phyloP scores from a whole-genome alignment of 1,139 yeast species.

The Diutina siamensis region DNA sequence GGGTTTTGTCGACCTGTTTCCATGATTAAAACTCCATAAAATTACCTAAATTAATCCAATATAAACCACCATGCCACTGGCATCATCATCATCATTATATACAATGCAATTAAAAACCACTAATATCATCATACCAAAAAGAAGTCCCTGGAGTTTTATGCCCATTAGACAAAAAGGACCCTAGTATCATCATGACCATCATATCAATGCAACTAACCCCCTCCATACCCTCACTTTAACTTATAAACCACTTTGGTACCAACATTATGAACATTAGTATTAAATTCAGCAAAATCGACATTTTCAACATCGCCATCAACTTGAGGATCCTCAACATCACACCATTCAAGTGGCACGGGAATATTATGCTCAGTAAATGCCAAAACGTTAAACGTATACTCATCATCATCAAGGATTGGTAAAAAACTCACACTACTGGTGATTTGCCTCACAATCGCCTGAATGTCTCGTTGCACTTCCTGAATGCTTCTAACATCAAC shows the following conservation, averaged over 20 bases:
- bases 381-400: slow-evolving; percentile 74
- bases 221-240: too few relatives aligned
- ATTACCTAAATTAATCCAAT: too few relatives aligned
- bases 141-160: too few relatives aligned
- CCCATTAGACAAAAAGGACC: too few relatives aligned
- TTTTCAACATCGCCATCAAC: slow-evolving; percentile 42
- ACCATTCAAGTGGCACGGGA: slow-evolving; percentile 73
- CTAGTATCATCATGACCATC: too few relatives aligned
- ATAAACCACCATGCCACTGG: too few relatives aligned
- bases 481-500: slow-evolving; percentile 25
- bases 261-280: slow-evolving; percentile 59
- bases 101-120: too few relatives aligned
- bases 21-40: too few relatives aligned
- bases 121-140: too few relatives aligned
- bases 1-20: too few relatives aligned
- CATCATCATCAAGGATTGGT: slow-evolving; percentile 58
- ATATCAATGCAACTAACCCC: too few relatives aligned
- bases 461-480: slow-evolving; percentile 63
- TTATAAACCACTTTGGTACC: slow-evolving; percentile 72
- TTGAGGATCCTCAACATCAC: slow-evolving; percentile 58
- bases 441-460: slow-evolving; percentile 77
- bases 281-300: slow-evolving; percentile 60
- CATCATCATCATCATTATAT: too few relatives aligned
- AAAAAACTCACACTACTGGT: slow-evolving; percentile 81
- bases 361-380: slow-evolving; percentile 66